Base-by-base conservation (phyloP, 768 basidiomycete species). In the Russula virescens region DNA sequence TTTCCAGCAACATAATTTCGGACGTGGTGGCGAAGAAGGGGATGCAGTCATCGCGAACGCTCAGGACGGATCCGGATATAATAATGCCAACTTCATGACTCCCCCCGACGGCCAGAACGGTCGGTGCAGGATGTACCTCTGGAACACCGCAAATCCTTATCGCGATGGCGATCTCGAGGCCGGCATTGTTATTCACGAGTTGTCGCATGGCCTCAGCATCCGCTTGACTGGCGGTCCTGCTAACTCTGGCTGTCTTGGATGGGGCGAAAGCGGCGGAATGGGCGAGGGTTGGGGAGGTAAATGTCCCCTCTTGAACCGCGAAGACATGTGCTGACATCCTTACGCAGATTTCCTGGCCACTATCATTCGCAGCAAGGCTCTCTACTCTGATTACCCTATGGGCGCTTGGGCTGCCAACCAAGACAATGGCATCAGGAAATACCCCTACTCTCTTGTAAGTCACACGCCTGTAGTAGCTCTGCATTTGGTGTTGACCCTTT, bases 1-100 rank as follows among this genome's bases (percentile, higher is more conserved):
- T 81, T 99, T 98, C 88, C 96, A 99, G 75, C 92, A 94, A 70
- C 83, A 91, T 81, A 98, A 98, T 83, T 96, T 95, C 69, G 94
- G 86, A 1, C 85, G 86, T 45, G 96, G 95, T 28, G 96, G 96
- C 23, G 75, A 75, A 58, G 94, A 93, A 70, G 83, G 83, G 65
- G 94, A 99, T 67, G 94, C 86, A 35, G 91, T 99, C 61, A 93
- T 97, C 63, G 85, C 90, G 58, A 96, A 96, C 69, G 96, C 96
- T 2, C 94, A 98, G 75, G 96, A 98, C 68, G 96, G 96, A 45
- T 88, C 85, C 16, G 95, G 94, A 1, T 94, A 84, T 77, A 94
- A 91, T 78, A 92, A 92, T 62, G 91, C 90, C 51, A 94, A 95
- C 80, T 95, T 91, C 75, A 88, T 88, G 87, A 91, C 88, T 0